Evolutionary conservation across 805 yeast species (phyloP), one percentile per base, ranked within the genome.

Genomic region (Diddensiella santjacobensis): DNA sequence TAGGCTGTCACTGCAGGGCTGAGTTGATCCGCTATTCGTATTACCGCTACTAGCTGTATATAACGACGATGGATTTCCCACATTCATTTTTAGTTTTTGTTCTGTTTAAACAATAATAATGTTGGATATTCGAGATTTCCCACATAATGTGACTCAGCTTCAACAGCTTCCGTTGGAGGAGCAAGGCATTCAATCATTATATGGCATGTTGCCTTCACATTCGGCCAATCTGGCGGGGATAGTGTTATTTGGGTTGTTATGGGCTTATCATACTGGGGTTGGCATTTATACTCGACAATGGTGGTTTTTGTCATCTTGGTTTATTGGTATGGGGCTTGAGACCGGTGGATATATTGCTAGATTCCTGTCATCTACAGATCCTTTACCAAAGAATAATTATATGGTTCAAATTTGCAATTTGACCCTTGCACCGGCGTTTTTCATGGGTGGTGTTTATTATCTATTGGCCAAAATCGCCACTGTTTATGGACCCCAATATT

Each of bases 361-460:
- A 46, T 60, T 74, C 1, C 54, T 75, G 47, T 71, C 82, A 1
- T 71, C 74, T 17, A 54, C 60, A 39, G 60, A 75, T 53, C 49
- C 56, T 20, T 33, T 53, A 13, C 58, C 66, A 31, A 53, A 66
- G 36, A 63, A 72, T 44, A 68, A 72, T 23, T 88, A 73, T 59
- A 59, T 84, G 38, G 66, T 81, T 57, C 95, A 88, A 63, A 75
- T 83, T 53, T 75, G 81, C 47, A 72, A 82, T 58, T 67, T 87
- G 48, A 86, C 91, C 0, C 65, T 88, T 42, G 91, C 87, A 0
- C 96, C 96, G 0, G 87, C 87, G 18, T 84, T 88, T 63, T 70
- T 85, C 40, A 84, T 86, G 86, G 96, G 85, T 3, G 96, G 91
- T 1, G 71, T 88, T 2, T 89, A 88, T 66, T 83, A 75, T 55